Evolutionary conservation across 192 early-diverging fungal species (phyloP).

Genomic region (Lunasporangiospora selenospora): DNA sequence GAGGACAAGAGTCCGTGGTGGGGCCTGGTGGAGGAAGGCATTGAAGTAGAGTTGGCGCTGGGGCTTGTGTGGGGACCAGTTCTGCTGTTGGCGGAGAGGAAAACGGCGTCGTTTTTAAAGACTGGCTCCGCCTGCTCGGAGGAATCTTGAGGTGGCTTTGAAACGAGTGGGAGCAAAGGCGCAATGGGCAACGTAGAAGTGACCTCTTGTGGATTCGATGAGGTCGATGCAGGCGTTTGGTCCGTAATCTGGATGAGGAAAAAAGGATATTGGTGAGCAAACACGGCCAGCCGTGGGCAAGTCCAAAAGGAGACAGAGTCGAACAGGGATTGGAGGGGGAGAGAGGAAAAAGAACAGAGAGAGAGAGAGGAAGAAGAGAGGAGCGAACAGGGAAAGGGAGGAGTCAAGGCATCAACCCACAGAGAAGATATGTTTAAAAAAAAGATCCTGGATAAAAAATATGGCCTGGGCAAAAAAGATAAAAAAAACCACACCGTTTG

Average conservation of each 20-base stretch:
- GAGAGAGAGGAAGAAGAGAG: neutral
- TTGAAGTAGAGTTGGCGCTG: constrained; percentile 1
- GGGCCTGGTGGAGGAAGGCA: constrained; percentile 2
- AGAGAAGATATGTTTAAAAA: too few species aligned
- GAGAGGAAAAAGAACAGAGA: neutral
- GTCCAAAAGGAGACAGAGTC: too few species aligned
- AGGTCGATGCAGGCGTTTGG: neutral
- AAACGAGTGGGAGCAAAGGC: neutral
- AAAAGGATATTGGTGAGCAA: neutral
- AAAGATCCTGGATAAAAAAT: neutral
- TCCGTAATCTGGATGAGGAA: neutral
- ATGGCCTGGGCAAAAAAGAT: neutral
- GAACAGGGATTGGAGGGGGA: neutral
- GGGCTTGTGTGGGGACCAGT: neutral
- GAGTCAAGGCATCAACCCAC: too few species aligned
- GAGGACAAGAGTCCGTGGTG: neutral
- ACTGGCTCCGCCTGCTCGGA: neutral
- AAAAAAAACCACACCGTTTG: too few species aligned
- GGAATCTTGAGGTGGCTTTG: neutral
- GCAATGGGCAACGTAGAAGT: neutral
- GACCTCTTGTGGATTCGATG: constrained; percentile 9
- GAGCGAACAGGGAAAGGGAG: neutral
- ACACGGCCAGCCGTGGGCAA: too few species aligned
- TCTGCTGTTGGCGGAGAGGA: neutral
- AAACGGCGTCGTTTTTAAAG: neutral